Evolutionary conservation across 345 rosid species (phyloP), one percentile per base, ranked within the genome.

Genomic region (Ceriops tagal): DNA sequence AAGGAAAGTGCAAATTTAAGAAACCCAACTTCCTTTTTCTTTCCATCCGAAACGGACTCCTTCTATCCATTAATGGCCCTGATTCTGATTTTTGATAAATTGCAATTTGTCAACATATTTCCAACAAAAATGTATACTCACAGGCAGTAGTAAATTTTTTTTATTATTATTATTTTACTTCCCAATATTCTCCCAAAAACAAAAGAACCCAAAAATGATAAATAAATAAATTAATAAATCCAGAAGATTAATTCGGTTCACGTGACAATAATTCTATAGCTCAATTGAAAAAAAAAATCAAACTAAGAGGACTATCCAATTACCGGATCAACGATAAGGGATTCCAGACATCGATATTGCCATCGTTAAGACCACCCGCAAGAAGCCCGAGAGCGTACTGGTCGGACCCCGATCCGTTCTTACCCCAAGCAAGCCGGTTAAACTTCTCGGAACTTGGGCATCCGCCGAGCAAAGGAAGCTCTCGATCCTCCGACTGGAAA

Each of bases 301-400:
- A 6, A 28, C 24, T 0, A 37, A 65, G 64, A 55, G 19, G 37
- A 53, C 4, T 2, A 57, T 26, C 3, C 18, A 58, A 68, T 77
- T 81, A 92, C 99, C 90, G 76, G 86, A 90, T 89, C 85, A 96
- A 64, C 58, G 84, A 62, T 37, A 74, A 78, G 3, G 98, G 99
- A 69, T 92, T 92, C 99, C 97, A 96, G 11, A 96, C 73, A 82
- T 82, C 93, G 65, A 96, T 92, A 69, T 51, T 88, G 39, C 99
- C 98, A 61, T 92, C 99, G 34, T 89, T 92, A 28, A 90, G 97
- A 13, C 99, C 99, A 49, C 99, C 99, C 7, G 99, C 98, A 61
- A 96, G 83, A 35, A 96, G 82, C 37, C 99, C 99, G 7, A 92
- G 89, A 53, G 85, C 71, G 61, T 87, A 90, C 52, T 85, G 78